Evolutionary conservation across 345 rosid genomes (phyloP), one percentile per base, ranked within the genome.

Genomic region (Pelargonium nanum): DNA sequence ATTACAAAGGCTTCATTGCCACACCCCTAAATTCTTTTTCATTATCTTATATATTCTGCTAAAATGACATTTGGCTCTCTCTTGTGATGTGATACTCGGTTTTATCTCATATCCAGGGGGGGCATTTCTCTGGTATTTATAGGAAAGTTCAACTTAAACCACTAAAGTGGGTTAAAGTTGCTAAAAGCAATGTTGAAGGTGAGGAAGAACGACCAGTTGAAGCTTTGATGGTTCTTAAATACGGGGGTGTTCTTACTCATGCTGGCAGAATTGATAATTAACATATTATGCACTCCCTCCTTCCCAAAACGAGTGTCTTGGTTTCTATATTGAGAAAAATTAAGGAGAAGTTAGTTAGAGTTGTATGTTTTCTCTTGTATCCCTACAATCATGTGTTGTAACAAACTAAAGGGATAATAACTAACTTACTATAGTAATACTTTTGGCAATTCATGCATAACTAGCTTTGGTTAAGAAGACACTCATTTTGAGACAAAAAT

Each of bases 181-280:
- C 75, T 66, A 90, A 85, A 80, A 51, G 68, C 66, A 85, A 77
- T 60, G 93, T 91, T 72, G 99, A 94, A 67, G 99, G 89, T 25
- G 98, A 90, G 73, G 93, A 90, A 78, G 97, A 94, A 70, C 80
- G 89, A 19, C 99, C 99, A 22, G 83, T 83, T 63, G 99, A 94
- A 76, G 99, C 99, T 64, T 80, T 94, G 56, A 94, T 94, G 99
- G 82, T 94, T 78, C 86, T 94, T 73, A 94, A 94, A 66, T 94
- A 94, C 74, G 99, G 99, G 61, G 99, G 99, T 28, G 97, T 94
- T 74, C 85, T 94, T 62, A 94, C 99, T 9, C 99, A 94, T 90
- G 99, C 99, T 65, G 99, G 99, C 61, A 82, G 99, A 78, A 21
- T 19, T 17, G 44, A 21, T 58, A 26, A 7, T 50, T 9, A 50